Conservation (phyloP, 2,329 filamentous ascomycete genomes). For the Cytospora chrysosperma region DNA sequence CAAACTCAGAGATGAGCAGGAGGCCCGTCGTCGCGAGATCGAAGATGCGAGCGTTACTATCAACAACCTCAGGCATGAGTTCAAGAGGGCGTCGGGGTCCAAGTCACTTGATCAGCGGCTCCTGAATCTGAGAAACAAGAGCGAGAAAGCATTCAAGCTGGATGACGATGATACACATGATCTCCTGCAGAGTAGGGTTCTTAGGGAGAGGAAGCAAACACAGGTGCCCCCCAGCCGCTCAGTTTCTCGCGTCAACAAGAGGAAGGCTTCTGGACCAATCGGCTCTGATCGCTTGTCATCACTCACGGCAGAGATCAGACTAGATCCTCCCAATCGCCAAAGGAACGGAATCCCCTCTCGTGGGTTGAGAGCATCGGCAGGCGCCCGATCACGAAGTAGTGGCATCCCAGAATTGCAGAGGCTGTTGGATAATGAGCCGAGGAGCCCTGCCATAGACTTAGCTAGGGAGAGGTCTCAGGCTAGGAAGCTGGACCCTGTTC, state of each 20-base stretch:
- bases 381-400: neutral
- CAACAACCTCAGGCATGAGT: constrained; percentile 24
- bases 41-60: constrained; percentile 22
- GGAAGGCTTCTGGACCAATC: constrained; percentile 9
- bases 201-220: constrained; percentile 4
- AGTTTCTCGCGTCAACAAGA: constrained; percentile 13
- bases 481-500: constrained; percentile 7
- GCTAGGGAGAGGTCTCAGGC: constrained; percentile 1
- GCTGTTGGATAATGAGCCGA: neutral
- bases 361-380: constrained; percentile 5
- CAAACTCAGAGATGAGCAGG: constrained; percentile 30
- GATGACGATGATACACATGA: constrained; percentile 19
- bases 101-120: constrained; percentile 5
- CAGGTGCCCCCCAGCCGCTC: constrained; percentile 9
- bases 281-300: neutral
- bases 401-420: neutral
- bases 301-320: neutral
- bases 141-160: neutral
- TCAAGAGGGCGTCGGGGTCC: constrained; percentile 16
- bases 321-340: constrained; percentile 9
- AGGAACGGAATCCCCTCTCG: constrained; percentile 3
- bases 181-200: constrained; percentile 15
- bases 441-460: constrained; percentile 4
- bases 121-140: constrained; percentile 9
- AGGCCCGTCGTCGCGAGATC: constrained; percentile 21